Conservation (phyloP, 2,329 filamentous ascomycete genomes). For the Teratosphaeria pseudoeucalypti region DNA sequence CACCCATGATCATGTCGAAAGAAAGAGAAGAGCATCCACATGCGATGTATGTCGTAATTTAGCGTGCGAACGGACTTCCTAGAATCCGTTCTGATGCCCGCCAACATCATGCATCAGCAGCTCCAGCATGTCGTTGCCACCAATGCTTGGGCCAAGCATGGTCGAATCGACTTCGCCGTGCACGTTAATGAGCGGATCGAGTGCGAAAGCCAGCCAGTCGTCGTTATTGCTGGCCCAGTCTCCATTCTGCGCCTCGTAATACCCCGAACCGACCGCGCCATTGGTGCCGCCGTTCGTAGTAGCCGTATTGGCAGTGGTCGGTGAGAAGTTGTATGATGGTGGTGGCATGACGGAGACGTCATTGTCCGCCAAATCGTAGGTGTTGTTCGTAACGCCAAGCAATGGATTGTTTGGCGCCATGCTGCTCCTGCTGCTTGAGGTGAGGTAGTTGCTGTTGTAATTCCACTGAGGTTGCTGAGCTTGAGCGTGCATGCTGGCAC, state of each 20-base stretch:
- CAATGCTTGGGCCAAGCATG: constrained; percentile 54
- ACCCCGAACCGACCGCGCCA: constrained; percentile 11
- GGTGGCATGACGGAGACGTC: constrained; percentile 37
- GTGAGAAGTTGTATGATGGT: constrained; percentile 28
- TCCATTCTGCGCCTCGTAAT: constrained; percentile 11
- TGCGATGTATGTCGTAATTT: background rate
- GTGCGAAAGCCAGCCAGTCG: constrained; percentile 52
- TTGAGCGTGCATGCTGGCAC: constrained; percentile 1
- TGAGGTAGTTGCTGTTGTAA: constrained; percentile 8
- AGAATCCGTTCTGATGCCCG: constrained; percentile 1
- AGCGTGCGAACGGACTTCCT: background rate
- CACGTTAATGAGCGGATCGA: constrained; percentile 48
- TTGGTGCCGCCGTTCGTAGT: constrained; percentile 11
- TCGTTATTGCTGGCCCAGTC: constrained; percentile 7
- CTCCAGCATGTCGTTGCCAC: constrained; percentile 43
- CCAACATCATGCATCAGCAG: constrained; percentile 22
- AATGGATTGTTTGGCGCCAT: constrained; percentile 22
- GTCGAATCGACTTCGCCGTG: constrained; percentile 48
- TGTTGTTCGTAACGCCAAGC: constrained; percentile 34
- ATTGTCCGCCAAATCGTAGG: constrained; percentile 34
- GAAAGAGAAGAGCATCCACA: background rate
- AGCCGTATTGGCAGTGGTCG: constrained; percentile 20
- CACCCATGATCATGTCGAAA: background rate
- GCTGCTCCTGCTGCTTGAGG: constrained; percentile 1
- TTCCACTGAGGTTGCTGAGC: constrained; percentile 11